phyloP scores from a whole-genome alignment of 2,329 filamentous ascomycete species.

The Claviceps digitariae region DNA sequence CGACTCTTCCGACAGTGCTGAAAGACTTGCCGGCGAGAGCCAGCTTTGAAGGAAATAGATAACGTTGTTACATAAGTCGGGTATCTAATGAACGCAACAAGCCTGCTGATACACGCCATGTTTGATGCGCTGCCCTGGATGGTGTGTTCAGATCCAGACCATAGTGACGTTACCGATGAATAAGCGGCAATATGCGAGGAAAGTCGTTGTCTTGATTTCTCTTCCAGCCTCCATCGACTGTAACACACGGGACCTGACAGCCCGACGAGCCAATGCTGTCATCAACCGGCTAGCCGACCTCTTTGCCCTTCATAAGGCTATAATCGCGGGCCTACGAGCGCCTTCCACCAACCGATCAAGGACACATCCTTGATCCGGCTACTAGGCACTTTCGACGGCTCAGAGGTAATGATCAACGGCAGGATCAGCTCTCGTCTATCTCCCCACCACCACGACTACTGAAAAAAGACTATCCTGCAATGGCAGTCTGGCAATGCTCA shows the following conservation, averaged over 20 bases:
- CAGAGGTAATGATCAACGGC: neutral
- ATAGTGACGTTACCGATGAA: neutral
- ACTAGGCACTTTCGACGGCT: neutral
- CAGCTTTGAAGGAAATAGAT: neutral
- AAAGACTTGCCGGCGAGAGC: neutral
- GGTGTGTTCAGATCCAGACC: no score
- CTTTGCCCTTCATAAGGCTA: neutral
- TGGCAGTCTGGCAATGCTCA: neutral
- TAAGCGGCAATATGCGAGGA: neutral
- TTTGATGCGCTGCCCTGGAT: no score
- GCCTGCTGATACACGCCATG: constrained; percentile 4
- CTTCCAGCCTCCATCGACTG: neutral
- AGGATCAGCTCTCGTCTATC: neutral
- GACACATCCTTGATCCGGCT: neutral
- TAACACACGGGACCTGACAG: neutral
- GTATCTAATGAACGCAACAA: neutral
- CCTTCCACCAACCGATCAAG: neutral
- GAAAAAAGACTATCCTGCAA: neutral
- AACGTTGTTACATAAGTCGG: neutral
- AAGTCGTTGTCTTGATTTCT: neutral
- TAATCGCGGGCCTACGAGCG: neutral
- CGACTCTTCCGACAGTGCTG: neutral
- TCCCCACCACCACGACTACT: neutral
- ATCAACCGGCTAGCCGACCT: neutral
- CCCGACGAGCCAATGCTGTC: neutral